Evolutionary conservation across 2,329 filamentous ascomycete genomes (phyloP).

Genomic region (Didymella segeticola): DNA sequence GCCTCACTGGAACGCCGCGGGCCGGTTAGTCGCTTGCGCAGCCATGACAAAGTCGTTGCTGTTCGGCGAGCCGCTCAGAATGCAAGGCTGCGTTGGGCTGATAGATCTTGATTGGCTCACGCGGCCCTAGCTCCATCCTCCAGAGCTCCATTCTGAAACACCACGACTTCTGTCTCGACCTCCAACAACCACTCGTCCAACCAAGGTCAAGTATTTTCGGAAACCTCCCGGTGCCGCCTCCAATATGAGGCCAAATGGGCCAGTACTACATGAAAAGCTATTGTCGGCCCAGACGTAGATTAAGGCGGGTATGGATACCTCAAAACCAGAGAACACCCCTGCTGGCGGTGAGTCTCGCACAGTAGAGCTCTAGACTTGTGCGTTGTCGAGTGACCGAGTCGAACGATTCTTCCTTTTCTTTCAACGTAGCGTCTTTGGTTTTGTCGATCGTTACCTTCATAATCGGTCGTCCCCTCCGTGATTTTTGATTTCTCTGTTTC

Average conservation of each 20-base stretch:
- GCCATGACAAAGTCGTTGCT: constrained; percentile 7
- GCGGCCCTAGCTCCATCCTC: too few relatives aligned
- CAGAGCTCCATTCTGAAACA: constrained; percentile 36
- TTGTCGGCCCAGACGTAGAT: constrained; percentile 47
- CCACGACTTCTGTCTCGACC: constrained; percentile 20
- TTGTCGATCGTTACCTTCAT: constrained; percentile 45
- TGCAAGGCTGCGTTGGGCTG: constrained; percentile 12
- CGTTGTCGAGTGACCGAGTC: constrained; percentile 36
- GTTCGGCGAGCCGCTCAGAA: constrained; percentile 32
- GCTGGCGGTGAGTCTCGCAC: constrained; percentile 31
- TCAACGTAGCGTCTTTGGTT: constrained; percentile 26
- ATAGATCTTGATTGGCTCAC: constrained; percentile 31
- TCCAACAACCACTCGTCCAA: constrained; percentile 41
- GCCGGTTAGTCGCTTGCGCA: constrained; percentile 16
- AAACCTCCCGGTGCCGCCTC: constrained; percentile 30
- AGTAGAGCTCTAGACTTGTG: constrained; percentile 34
- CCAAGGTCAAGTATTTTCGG: constrained; percentile 21
- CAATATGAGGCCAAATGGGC: constrained; percentile 39
- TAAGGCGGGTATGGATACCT: constrained; percentile 48
- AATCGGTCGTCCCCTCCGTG: constrained; percentile 32
- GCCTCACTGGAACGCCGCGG: constrained; percentile 18
- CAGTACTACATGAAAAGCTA: constrained; percentile 38
- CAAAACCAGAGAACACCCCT: constrained; percentile 43
- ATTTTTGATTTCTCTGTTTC: constrained; percentile 28
- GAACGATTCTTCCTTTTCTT: constrained; percentile 29